phyloP scores from a whole-genome alignment of 495 filamentous ascomycete genomes.

The Neurospora tetraspora region DNA sequence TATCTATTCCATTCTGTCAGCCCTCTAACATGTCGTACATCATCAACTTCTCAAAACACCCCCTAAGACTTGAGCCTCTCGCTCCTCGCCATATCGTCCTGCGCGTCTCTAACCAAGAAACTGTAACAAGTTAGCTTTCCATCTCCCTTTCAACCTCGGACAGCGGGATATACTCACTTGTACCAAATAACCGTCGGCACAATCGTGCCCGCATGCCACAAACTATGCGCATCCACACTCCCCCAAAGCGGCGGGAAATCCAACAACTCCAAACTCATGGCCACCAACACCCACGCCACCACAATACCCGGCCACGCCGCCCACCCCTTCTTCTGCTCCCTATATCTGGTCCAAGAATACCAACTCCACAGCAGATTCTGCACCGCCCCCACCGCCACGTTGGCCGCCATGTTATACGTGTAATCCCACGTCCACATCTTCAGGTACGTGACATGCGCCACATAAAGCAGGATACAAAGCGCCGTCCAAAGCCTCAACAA shows the following conservation, averaged over 20 bases:
- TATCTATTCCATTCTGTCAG: neutral
- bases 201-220: slow-evolving; percentile 95
- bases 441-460: slow-evolving; percentile 72
- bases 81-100: slow-evolving; percentile 54
- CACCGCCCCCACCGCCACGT: slow-evolving; percentile 70
- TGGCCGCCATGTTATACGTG: slow-evolving; percentile 93
- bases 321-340: slow-evolving; percentile 60
- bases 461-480: slow-evolving; percentile 61
- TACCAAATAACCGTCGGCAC: slow-evolving; percentile 88
- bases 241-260: slow-evolving; percentile 85
- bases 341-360: slow-evolving; percentile 70
- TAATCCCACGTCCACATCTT: slow-evolving; percentile 87
- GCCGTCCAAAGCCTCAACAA: slow-evolving; percentile 64
- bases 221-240: slow-evolving; percentile 82
- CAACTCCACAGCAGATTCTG: slow-evolving; percentile 79
- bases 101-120: slow-evolving; percentile 68
- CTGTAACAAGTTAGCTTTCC: slow-evolving; percentile 28
- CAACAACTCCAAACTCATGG: slow-evolving; percentile 90
- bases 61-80: slow-evolving; percentile 26
- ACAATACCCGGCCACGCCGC: slow-evolving; percentile 85
- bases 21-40: neutral
- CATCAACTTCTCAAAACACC: neutral
- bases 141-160: neutral
- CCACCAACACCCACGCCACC: slow-evolving; percentile 82
- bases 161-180: slow-evolving; percentile 50